phyloP scores from a whole-genome alignment of 495 filamentous ascomycete species.

The Trichoderma orchidacearum region DNA sequence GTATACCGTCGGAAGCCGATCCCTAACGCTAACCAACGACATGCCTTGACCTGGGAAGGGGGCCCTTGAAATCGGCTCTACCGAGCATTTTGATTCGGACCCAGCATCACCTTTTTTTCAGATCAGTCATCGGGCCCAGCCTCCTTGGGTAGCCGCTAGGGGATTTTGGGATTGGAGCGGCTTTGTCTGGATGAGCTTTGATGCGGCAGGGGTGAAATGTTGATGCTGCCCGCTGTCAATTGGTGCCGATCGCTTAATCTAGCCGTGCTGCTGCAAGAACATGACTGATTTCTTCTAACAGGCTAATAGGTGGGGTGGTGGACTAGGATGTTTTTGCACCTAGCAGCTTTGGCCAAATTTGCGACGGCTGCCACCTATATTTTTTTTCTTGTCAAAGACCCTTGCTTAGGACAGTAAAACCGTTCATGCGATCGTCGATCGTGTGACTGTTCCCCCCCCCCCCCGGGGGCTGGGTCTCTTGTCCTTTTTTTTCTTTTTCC shows the following conservation, averaged over 20 bases:
- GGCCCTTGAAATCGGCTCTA: not conserved
- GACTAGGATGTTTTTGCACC: not conserved
- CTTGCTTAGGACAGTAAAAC: not conserved
- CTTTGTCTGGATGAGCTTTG: too few relatives aligned
- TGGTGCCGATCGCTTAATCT: not conserved
- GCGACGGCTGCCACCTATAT: not conserved
- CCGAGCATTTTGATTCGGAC: not conserved
- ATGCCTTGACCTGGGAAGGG: not conserved
- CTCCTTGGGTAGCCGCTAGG: not conserved
- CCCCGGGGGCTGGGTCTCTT: not conserved
- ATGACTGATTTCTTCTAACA: too few relatives aligned
- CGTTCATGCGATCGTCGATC: constrained; percentile 1
- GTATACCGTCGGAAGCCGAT: not conserved
- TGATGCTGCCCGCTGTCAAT: not conserved
- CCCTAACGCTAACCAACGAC: not conserved
- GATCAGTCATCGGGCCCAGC: not conserved
- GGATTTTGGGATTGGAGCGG: too few relatives aligned
- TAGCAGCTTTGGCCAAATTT: not conserved
- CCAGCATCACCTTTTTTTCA: not conserved
- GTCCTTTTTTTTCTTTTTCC: not conserved
- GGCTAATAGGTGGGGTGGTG: too few relatives aligned
- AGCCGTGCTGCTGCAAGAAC: not conserved
- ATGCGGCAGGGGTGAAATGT: not conserved
- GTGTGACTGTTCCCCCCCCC: not conserved
- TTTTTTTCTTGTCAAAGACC: too few relatives aligned